Base-by-base conservation (phyloP, 306 rosid species). In the Cicer chorassanicum region DNA sequence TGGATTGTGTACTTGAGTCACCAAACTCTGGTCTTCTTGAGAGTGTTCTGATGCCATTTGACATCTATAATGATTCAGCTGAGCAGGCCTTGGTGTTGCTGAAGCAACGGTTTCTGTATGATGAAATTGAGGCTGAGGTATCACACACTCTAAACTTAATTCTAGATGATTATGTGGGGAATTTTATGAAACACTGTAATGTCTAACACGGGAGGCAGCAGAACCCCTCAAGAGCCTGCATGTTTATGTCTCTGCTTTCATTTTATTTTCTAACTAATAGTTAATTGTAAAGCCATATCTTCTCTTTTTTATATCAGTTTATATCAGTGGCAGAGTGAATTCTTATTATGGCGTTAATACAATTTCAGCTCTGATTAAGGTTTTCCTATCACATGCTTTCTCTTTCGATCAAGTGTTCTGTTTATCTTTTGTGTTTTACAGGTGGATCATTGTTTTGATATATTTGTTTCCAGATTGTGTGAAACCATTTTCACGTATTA, bases 111-210 rank as follows among this genome's bases (percentile, higher is more conserved):
- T 94, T 91, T 80, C 93, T 94, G 71, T 94, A 94, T 72, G 97
- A 94, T 78, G 98, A 94, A 87, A 91, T 94, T 83, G 98, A 94
- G 85, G 98, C 98, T 44, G 97, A 94, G 98, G 98, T 94, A 87
- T 45, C 78, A 44, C 41, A 49, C 29, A 61, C 24, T 50, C 57
- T 72, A 60, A 75, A 77, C 72, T 43, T 48, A 72, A 55, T 65
- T 29, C 34, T 73, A 21, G 72, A 51, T 60, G 71, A 51, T 60
- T 34, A 43, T 43, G 42, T 42, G 75, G 45, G 80, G 70, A 80
- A 80, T 70, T 55, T 71, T 40, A 8, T 55, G 50, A 24, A 61
- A 56, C 76, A 39, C 19, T 69, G 21, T 46, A 59, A 60, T 65
- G 53, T 65, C 11, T 70, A 40, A 43, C 41, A 63, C 13, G 10